Evolutionary conservation across 1,139 yeast genomes (phyloP), one percentile per base, ranked within the genome.

Genomic region (Candida sp.): DNA sequence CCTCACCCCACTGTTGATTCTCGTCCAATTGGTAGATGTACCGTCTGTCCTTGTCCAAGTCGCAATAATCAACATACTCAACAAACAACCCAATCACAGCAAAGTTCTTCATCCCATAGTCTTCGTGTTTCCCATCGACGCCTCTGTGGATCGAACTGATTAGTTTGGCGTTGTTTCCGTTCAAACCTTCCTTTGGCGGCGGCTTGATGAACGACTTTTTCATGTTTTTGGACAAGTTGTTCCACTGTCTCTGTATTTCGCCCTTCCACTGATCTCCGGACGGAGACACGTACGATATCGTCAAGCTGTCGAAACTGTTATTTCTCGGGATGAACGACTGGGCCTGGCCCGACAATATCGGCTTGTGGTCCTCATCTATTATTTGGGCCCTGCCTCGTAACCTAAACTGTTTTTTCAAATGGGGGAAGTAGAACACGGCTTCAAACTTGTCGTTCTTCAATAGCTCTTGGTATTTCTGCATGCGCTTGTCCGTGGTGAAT

Each of bases 81-180:
- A 86, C 80, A 62, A 89, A 84, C 73, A 90, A 68, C 34, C 88
- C 86, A 32, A 88, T 80, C 27, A 89, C 83, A 1, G 85, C 83
- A 65, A 88, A 90, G 65, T 89, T 85, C 61, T 82, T 85, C 52
- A 81, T 73, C 1, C 96, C 96, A 34, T 81, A 80, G 30, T 69
- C 85, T 47, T 84, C 90, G 61, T 85, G 81, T 47, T 85, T 80
- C 7, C 96, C 97, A 67, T 90, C 96, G 11, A 90, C 96, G 5
- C 96, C 96, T 57, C 96, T 78, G 47, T 83, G 77, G 47, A 90
- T 86, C 49, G 88, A 81, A 66, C 90, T 96, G 42, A 90, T 71
- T 52, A 75, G 65, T 61, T 81, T 82, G 40, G 77, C 76, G 51
- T 80, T 81, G 35, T 81, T 86, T n/a, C 75, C 77, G n/a, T 82